Evolutionary conservation across 495 filamentous ascomycete genomes (phyloP).

Genomic region (Neurospora sp.): DNA sequence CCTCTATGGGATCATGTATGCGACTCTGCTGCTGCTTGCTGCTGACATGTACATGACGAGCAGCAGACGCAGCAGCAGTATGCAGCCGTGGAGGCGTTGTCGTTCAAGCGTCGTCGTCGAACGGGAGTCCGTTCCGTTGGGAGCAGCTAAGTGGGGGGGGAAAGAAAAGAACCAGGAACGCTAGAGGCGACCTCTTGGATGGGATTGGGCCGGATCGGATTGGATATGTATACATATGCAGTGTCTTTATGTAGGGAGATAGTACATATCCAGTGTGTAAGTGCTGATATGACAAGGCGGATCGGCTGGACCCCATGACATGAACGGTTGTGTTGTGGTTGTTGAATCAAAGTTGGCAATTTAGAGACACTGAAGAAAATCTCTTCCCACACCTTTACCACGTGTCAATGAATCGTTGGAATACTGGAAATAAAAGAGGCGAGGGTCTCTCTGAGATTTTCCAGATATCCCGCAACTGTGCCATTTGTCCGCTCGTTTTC

Average conservation of each 20-base stretch:
- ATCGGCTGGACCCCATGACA: neutral
- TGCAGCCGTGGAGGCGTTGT: neutral
- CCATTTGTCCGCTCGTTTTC: neutral
- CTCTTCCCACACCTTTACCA: conserved; percentile 14
- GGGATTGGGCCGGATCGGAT: neutral
- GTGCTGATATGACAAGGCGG: conserved; percentile 1
- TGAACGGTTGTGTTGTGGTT: neutral
- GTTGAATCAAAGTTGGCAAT: neutral
- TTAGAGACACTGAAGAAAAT: neutral
- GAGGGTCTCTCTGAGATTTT: conserved; percentile 1
- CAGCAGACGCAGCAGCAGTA: neutral
- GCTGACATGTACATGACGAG: neutral
- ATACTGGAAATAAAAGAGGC: conserved; percentile 4
- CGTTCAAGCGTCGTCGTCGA: neutral
- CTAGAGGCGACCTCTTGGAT: neutral
- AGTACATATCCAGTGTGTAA: neutral
- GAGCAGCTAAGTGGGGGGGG: neutral
- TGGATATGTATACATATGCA: neutral
- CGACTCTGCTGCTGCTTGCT: neutral
- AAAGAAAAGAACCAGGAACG: neutral
- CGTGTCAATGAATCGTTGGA: conserved; percentile 25
- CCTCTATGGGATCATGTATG: conserved; percentile 9
- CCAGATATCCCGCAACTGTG: neutral
- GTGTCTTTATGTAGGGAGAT: neutral
- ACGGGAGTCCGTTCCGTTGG: neutral